Evolutionary conservation across 2,329 filamentous ascomycete genomes (phyloP).

Genomic region (Pezizomycotina sp.): DNA sequence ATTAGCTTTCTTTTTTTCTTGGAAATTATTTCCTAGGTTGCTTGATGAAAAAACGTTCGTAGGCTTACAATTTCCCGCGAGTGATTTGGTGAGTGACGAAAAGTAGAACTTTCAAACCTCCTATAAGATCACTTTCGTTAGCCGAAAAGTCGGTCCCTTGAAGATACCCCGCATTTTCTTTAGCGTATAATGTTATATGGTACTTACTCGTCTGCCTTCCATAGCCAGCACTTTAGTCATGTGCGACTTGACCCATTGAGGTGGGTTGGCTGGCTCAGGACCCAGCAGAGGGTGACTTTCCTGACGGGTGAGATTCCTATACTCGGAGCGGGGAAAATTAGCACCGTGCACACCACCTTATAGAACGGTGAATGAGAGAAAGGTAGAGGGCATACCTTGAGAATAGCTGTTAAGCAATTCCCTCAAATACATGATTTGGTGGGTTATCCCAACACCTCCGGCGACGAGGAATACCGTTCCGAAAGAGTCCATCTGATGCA

Average conservation of each 20-base stretch:
- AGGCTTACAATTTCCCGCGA: slow-evolving; percentile 30
- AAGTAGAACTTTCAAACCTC: slow-evolving; percentile 58
- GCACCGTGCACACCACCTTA: too few relatives aligned
- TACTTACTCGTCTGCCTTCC: too few relatives aligned
- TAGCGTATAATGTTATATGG: too few relatives aligned
- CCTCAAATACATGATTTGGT: slow-evolving; percentile 58
- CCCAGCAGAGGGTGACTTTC: slow-evolving; percentile 60
- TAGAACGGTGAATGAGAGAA: too few relatives aligned
- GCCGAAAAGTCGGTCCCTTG: too few relatives aligned
- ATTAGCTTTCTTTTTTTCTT: slow-evolving; percentile 3
- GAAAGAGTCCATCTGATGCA: slow-evolving; percentile 55
- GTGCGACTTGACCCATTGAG: slow-evolving; percentile 73
- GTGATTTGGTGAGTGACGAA: slow-evolving; percentile 50
- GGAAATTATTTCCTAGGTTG: not conserved
- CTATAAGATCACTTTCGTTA: too few relatives aligned
- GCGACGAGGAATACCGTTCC: slow-evolving; percentile 66
- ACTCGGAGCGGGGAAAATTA: too few relatives aligned
- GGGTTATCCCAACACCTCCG: slow-evolving; percentile 65
- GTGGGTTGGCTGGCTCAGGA: slow-evolving; percentile 62
- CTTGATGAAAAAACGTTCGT: not conserved
- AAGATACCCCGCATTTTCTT: too few relatives aligned
- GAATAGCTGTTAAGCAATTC: slow-evolving; percentile 53
- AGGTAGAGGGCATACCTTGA: slow-evolving; percentile 51
- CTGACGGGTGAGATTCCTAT: too few relatives aligned
- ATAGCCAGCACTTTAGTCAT: slow-evolving; percentile 66